Percentiles rank a stretch among this genome's conserved stretches.
Conservation (phyloP, 192 early-diverging fungal species). For the Endogone sp. region DNA sequence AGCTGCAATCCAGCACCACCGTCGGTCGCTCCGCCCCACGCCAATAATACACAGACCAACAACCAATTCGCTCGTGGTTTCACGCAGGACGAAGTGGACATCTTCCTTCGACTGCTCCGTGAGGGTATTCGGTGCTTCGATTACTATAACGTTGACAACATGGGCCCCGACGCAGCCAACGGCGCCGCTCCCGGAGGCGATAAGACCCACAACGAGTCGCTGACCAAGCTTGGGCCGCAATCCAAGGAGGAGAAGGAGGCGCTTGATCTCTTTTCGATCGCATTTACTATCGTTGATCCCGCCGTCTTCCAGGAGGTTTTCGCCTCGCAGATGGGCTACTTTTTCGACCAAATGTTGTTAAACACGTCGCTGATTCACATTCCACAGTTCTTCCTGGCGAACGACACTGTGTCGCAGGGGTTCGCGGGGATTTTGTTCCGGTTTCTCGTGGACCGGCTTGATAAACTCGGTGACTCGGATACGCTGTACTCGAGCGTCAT, state of each 20-base stretch:
- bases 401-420: conserved; percentile 68
- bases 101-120: conserved; percentile 67
- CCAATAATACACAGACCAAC: conserved; percentile 28
- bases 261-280: conserved; percentile 82
- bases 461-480: conserved; percentile 68
- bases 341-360: conserved; percentile 79
- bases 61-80: conserved; percentile 60
- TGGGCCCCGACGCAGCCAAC: conserved; percentile 34
- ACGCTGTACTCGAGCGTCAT: conserved; percentile 63
- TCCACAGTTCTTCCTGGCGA: conserved; percentile 85
- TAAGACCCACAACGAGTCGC: conserved; percentile 14
- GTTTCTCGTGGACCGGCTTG: conserved; percentile 75
- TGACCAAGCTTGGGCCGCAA: conserved; percentile 53
- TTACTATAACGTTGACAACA: conserved; percentile 69
- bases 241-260: conserved; percentile 90
- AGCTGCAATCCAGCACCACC: conserved; percentile 64
- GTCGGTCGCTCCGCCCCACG: neutral
- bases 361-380: conserved; percentile 76
- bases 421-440: conserved; percentile 77
- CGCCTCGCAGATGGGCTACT: conserved; percentile 77
- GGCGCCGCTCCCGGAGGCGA: conserved; percentile 19
- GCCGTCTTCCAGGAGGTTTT: conserved; percentile 96
- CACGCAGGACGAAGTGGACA: conserved; percentile 64
- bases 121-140: conserved; percentile 83
- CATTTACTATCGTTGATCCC: conserved; percentile 81